These are phyloP conservation scores for Aspergillus coremiiformis DNA, from an alignment of 495 filamentous ascomycete species.

Conservation along the genomic window DNA sequence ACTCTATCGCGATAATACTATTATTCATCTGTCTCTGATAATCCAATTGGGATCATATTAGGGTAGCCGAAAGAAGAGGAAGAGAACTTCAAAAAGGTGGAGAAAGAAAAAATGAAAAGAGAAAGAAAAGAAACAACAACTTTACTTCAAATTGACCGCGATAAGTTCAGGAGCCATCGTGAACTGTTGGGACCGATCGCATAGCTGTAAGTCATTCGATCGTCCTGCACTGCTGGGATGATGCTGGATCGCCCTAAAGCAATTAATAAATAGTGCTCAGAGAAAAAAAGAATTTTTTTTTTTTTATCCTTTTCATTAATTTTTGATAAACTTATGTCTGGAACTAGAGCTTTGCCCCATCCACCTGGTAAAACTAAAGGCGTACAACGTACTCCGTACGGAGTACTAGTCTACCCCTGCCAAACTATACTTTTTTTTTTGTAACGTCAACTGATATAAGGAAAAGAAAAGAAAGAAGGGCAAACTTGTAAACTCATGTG, in stretches of 20 bases:
- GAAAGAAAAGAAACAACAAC: background rate
- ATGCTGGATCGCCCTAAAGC: slow-evolving; percentile 15
- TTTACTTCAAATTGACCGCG: background rate
- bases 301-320: background rate
- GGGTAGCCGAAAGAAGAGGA: background rate
- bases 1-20: background rate
- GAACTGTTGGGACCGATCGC: slow-evolving; percentile 20
- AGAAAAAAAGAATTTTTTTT: slow-evolving; percentile 1
- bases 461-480: too few relatives aligned
- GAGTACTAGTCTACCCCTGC: too few relatives aligned
- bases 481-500: too few relatives aligned
- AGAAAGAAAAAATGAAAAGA: background rate
- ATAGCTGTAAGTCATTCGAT: slow-evolving; percentile 25
- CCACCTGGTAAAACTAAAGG: background rate
- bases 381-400: too few relatives aligned
- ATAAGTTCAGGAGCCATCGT: slow-evolving; percentile 4
- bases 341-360: background rate
- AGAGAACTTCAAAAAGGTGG: background rate
- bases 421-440: too few relatives aligned
- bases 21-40: background rate
- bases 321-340: background rate
- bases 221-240: slow-evolving; percentile 19
- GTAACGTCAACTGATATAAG: too few relatives aligned
- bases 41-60: background rate
- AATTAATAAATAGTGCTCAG: slow-evolving; percentile 7